A percentile compares a stretch with the other conserved stretches of the same genome.
These are phyloP conservation scores for Pseudopyricularia javanii DNA, from an alignment of 2,329 filamentous ascomycete genomes.

Conservation along the genomic window DNA sequence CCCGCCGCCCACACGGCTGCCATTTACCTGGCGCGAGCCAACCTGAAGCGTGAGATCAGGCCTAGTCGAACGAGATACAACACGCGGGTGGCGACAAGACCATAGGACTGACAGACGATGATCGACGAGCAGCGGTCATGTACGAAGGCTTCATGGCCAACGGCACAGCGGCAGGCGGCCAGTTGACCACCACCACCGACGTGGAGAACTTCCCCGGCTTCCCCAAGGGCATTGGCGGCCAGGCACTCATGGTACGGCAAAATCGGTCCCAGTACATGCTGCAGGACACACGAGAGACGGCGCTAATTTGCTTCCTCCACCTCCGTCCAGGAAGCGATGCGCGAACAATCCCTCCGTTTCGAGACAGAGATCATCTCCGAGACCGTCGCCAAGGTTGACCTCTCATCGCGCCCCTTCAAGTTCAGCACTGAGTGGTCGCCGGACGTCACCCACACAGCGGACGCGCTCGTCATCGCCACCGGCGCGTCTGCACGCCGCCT, in stretches of 20 bases:
- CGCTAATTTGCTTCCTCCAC: conserved; percentile 3
- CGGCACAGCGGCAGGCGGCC: conserved; percentile 88
- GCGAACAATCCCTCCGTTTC: conserved; percentile 78
- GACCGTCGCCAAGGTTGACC: conserved; percentile 80
- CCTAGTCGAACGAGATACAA: background rate
- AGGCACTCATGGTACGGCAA: conserved; percentile 63
- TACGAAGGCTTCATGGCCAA: conserved; percentile 98
- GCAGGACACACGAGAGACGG: background rate
- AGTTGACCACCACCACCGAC: conserved; percentile 96
- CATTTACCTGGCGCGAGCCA: conserved; percentile 88
- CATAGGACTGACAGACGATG: conserved; percentile 1
- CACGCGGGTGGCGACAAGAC: background rate
- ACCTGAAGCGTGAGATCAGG: conserved; percentile 60
- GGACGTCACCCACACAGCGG: conserved; percentile 73
- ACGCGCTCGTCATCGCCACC: conserved; percentile 87
- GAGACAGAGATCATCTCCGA: conserved; percentile 89
- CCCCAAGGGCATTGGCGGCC: conserved; percentile 75
- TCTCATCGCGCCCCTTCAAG: conserved; percentile 76
- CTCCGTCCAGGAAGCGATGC: conserved; percentile 63
- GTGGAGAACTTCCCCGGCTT: conserved; percentile 98
- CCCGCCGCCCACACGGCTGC: conserved; percentile 95
- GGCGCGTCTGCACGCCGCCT: conserved; percentile 84
- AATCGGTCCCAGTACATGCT: background rate
- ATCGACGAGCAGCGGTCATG: conserved; percentile 50
- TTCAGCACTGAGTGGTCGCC: conserved; percentile 87